These are phyloP conservation scores for Apophysomyces variabilis DNA, from an alignment of 371 early-diverging fungal species.

Conservation along the genomic window DNA sequence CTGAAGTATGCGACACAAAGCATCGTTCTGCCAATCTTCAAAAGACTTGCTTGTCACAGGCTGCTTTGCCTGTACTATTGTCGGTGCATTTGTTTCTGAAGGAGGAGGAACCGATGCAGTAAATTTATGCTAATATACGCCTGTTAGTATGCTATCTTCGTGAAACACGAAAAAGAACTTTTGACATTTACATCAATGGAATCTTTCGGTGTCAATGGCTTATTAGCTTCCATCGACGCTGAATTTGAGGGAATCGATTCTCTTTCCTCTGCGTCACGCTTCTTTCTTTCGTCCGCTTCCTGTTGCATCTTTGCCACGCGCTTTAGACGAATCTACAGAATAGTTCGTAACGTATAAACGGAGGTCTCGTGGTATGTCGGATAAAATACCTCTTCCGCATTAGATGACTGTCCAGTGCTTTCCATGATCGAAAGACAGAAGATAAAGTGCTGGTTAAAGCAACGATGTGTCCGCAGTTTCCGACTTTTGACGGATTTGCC, in stretches of 20 bases:
- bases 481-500: neutral
- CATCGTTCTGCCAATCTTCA: constrained; percentile 88
- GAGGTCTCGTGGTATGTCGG: neutral
- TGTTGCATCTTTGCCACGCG: constrained; percentile 70
- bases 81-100: neutral
- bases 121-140: neutral
- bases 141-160: neutral
- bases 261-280: constrained; percentile 15
- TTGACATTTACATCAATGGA: neutral
- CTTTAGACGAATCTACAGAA: constrained; percentile 68
- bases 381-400: constrained; percentile 25
- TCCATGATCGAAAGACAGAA: constrained; percentile 13
- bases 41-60: constrained; percentile 58
- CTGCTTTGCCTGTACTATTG: constrained; percentile 16
- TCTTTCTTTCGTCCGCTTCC: constrained; percentile 33
- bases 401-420: constrained; percentile 19
- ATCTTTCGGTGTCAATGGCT: constrained; percentile 3
- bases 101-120: neutral
- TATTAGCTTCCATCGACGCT: neutral
- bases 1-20: constrained; percentile 77
- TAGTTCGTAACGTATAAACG: neutral
- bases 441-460: neutral
- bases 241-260: neutral
- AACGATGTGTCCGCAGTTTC: neutral
- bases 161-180: neutral